Evolutionary conservation across 75 land plant genomes (phyloP), one percentile per base, ranked within the genome.

Genomic region (Pseudotsuga menziesii): DNA sequence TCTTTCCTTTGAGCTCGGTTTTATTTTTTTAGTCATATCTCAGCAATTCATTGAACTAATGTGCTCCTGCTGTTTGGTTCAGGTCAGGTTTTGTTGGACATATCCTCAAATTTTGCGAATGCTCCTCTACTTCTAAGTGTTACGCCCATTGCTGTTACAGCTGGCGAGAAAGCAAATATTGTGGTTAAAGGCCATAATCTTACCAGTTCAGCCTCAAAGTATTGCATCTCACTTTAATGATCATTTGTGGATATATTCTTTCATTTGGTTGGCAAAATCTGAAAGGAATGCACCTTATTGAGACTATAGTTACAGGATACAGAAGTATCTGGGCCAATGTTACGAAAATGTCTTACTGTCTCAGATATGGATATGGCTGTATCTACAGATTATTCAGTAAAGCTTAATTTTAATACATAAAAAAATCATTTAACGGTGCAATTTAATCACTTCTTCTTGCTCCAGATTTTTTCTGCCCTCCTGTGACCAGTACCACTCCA

Each of bases 81-180:
- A 91, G 94, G 94, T 64, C 85, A 84, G 62, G 83, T 91, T 32
- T 84, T 89, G 29, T 48, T 87, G 19, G 83, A 89, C 61, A 62
- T 75, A 13, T 41, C 85, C 13, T 77, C 80, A 3, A 78, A 35
- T 15, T 75, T 55, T 58, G 12, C 52, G 57, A 61, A 71, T 32
- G 32, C 55, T 48, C 78, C 87, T 52, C 69, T 75, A 29, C 79
- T 93, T 27, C 48, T 66, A 60, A 77, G 80, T 54, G 73, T 93
- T 61, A 86, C 74, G 6, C 96, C 96, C 56, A 71, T 91, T 84
- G 96, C 96, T 13, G 82, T 85, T 22, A 23, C 89, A n/a, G 29
- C 76, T 36, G 85, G 87, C 20, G 78, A 83, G 60, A 76, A 52
- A 48, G 86, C 78, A 61, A 54, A 79, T 12, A 84, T 93, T 75